phyloP scores from a whole-genome alignment of 1,284 basidiomycete species.

The Sporisorium reilianum region DNA sequence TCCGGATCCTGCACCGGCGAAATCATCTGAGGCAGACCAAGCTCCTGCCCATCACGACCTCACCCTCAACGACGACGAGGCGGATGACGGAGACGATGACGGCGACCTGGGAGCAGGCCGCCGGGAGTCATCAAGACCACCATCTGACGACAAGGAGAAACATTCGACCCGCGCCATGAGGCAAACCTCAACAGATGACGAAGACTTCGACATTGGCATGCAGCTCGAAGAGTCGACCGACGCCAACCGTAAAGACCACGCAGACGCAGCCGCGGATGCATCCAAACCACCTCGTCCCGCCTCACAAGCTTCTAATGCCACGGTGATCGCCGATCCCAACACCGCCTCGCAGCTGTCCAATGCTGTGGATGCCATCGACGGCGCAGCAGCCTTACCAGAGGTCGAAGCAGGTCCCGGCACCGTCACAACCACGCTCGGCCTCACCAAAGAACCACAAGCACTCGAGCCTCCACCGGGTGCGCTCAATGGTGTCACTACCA shows the following conservation, averaged over 20 bases:
- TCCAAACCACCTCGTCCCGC: slow-evolving; percentile 5
- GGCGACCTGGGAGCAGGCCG: slow-evolving; percentile 36
- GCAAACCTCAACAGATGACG: slow-evolving; percentile 14
- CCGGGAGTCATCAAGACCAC: not conserved
- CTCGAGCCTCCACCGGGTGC: slow-evolving; percentile 59
- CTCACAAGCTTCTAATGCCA: slow-evolving; percentile 11
- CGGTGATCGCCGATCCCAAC: slow-evolving; percentile 60
- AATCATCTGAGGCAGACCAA: not conserved
- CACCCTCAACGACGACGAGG: slow-evolving; percentile 3
- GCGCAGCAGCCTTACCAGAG: slow-evolving; percentile 8
- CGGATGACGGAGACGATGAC: slow-evolving; percentile 21
- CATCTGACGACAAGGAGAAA: not conserved
- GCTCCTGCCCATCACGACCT: not conserved
- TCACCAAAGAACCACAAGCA: slow-evolving; percentile 56
- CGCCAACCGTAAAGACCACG: not conserved
- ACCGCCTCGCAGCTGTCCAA: slow-evolving; percentile 59
- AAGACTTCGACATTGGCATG: slow-evolving; percentile 34
- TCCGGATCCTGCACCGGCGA: not conserved
- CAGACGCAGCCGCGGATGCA: not conserved
- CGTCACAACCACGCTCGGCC: slow-evolving; percentile 48
- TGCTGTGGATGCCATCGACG: slow-evolving; percentile 26
- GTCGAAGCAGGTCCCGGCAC: slow-evolving; percentile 26
- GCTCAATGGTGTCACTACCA: slow-evolving; percentile 66
- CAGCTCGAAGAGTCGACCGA: slow-evolving; percentile 19
- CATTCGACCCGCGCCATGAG: not conserved